Evolutionary conservation across 495 filamentous ascomycete species (phyloP).

Genomic region (Amniculicola lignicola): DNA sequence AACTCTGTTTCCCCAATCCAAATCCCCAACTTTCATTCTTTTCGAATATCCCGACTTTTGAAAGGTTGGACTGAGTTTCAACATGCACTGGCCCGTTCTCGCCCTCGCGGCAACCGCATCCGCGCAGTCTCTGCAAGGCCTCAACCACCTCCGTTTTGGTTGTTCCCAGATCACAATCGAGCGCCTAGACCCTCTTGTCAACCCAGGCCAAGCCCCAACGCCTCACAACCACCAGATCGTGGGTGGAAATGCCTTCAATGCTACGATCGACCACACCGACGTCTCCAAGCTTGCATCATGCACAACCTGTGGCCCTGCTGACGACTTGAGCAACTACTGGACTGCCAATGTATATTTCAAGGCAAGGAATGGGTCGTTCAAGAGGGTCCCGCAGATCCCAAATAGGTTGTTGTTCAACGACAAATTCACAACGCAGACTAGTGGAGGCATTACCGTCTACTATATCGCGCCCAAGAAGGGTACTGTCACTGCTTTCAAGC

Average conservation of each 20-base stretch:
- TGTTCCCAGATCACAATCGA: constrained; percentile 9
- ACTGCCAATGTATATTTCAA: constrained; percentile 32
- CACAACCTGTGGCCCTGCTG: constrained; percentile 14
- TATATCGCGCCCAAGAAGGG: constrained; percentile 21
- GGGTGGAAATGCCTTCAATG: constrained; percentile 8
- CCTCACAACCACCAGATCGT: constrained; percentile 14
- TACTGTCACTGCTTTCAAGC: constrained; percentile 30
- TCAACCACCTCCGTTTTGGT: too few relatives aligned
- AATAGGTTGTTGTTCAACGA: constrained; percentile 26
- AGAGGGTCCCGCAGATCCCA: constrained; percentile 27
- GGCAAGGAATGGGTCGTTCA: constrained; percentile 26
- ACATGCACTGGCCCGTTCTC: too few relatives aligned
- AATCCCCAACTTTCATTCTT: too few relatives aligned
- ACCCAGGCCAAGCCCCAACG: constrained; percentile 1
- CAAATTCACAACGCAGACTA: constrained; percentile 16
- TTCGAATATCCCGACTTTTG: too few relatives aligned
- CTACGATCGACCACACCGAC: constrained; percentile 6
- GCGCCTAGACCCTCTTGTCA: constrained; percentile 19
- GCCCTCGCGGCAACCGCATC: too few relatives aligned
- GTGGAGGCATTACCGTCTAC: constrained; percentile 27
- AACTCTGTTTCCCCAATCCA: too few relatives aligned
- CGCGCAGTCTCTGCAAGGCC: too few relatives aligned
- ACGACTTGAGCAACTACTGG: constrained; percentile 30
- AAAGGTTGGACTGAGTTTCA: too few relatives aligned
- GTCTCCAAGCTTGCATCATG: constrained; percentile 6